These are phyloP conservation scores for sweet orange (Citrus sinensis) DNA, from an alignment of 345 rosid species.

Conservation along the genomic window DVS_A1.0 CM039162.1:28243001-28243500, in stretches of 20 bases:
- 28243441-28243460: too few species aligned
- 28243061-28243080: neutral
- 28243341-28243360: too few species aligned
- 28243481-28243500: too few species aligned
- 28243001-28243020: neutral
- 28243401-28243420: too few species aligned
- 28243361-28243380: too few species aligned
- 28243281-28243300: too few species aligned
- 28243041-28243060: neutral
- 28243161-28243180: too few species aligned
- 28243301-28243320: too few species aligned
- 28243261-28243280: neutral
- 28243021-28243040: neutral
- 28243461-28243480: too few species aligned
- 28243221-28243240: neutral
- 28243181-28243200: neutral
- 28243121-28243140: neutral
- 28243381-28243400: too few species aligned
- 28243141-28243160: slow-evolving; percentile 3
- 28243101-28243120: neutral
- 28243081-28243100: slow-evolving; percentile 15
- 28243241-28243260: neutral
- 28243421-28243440: too few species aligned
- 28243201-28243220: neutral
- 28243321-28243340: too few species aligned